Base-by-base conservation (phyloP, 2,329 filamentous ascomycete species). In the Xylariales sp. region DNA sequence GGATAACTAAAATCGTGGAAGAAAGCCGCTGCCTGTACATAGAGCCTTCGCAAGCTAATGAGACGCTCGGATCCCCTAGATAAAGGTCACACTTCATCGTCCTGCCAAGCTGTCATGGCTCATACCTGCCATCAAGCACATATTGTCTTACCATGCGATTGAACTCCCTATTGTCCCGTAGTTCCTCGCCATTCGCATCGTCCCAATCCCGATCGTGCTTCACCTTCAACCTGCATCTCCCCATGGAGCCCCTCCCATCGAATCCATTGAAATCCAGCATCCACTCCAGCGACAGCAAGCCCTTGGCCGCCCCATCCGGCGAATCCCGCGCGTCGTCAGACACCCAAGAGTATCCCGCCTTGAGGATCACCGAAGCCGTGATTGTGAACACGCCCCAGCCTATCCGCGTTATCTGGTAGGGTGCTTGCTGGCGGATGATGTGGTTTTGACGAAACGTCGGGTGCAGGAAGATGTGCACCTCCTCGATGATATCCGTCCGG, bases 361-460 rank as follows among this genome's bases (percentile, higher is more conserved):
- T 69, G 22, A 71, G 52, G 2, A 69, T 51, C 3, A 70, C 57
- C 29, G 59, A 53, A 0, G 61, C 62, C 10, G 56, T 48, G n/a
- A 70, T 54, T 1, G 51, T 58, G 45, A 71, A 71, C 4, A 42
- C 50, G 0, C 68, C 67, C 68, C 68, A 71, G 3, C 67, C 67
- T 1, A 61, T 42, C 3, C 67, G 56, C 6, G 55, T 44, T 27
- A 70, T 57, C 40, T 65, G 58, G 48, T 64, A 71, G 1, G 68
- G 68, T 7, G 62, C 45, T 4, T 54, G 46, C 15, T 53, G 50
- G 8, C 63, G 54, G 3, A 63, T 51, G 3, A 69, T 40, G 8
- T 52, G 53, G 6, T 54, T 56, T 10, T 61, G 64, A 1, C 57
- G 56, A 43, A 70, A 70, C 1, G 66, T 69, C 14, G 64, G 65